Evolutionary conservation across 1,284 basidiomycete species (phyloP), one percentile per base, ranked within the genome.

Genomic region (Erythrobasidium hasegawianum): DNA sequence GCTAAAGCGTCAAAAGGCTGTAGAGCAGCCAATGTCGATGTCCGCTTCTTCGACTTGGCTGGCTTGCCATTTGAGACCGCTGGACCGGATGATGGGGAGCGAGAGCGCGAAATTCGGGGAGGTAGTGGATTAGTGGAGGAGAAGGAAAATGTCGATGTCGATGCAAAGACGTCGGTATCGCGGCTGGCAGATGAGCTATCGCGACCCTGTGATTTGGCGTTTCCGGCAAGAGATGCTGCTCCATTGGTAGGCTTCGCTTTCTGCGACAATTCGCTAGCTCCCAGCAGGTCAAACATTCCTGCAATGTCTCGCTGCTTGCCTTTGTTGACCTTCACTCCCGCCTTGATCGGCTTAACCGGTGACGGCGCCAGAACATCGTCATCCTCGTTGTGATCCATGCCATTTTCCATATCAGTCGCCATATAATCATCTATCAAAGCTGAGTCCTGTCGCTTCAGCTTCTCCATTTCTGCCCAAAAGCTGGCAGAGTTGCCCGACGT

Each of bases 1-100:
- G 67, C 52, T 33, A 60, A 7, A 24, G 71, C 55, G 24, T 68
- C 66, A 20, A 68, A 61, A 24, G 59, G 66, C 14, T 54, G 26
- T 33, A 59, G 40, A 18, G 59, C 66, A 22, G 54, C 27, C 1
- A 56, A 33, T 29, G 56, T 50, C 8, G 47, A 52, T 16, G 52
- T 53, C n/a, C 61, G 10, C 26, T 64, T 64, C 41, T 57, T 64
- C n/a, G 61, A 10, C 43, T 64, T 64, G 50, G 7, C 20, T 27
- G 50, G 26, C 40, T 61, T 39, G 33, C 49, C 49, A 18, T 47
- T 24, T 14, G 22, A 8, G 5, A 18, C 14, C 4, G 45, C 45
- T 18, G n/a, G 45, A 14, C 45, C 22, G n/a, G 45, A 18, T 18
- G n/a, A 18, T 3, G 10, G 18, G 2, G n/a, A 26, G 1, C 22